phyloP scores from a whole-genome alignment of 1,139 yeast genomes.

The Scheffersomyces stambukii region DNA sequence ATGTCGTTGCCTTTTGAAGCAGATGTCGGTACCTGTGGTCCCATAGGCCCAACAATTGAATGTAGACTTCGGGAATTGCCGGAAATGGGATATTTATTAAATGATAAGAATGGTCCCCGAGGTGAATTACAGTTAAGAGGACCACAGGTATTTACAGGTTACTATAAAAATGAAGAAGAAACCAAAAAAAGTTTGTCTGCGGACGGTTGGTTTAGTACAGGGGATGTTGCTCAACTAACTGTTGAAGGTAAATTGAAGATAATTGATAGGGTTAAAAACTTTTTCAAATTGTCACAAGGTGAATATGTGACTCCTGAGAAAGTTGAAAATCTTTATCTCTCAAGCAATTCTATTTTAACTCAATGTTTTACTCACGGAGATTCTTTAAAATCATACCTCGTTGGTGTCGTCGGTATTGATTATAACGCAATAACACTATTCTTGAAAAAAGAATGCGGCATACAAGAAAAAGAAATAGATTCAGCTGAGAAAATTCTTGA shows the following conservation, averaged over 20 bases:
- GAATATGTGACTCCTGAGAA: conserved; percentile 80
- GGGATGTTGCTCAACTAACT: conserved; percentile 61
- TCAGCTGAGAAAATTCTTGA: conserved; percentile 17
- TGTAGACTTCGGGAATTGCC: conserved; percentile 63
- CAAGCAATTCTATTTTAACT: conserved; percentile 46
- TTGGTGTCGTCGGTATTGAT: conserved; percentile 41
- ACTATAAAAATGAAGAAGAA: conserved; percentile 51
- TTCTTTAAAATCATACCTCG: conserved; percentile 25
- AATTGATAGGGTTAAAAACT: conserved; percentile 75
- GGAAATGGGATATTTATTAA: conserved; percentile 55
- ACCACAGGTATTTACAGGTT: conserved; percentile 57
- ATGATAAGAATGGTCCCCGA: conserved; percentile 37
- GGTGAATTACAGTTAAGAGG: conserved; percentile 69
- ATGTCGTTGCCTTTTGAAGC: conserved; percentile 38
- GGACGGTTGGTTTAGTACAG: conserved; percentile 68
- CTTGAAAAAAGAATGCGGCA: conserved; percentile 15
- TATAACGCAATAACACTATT: conserved; percentile 20
- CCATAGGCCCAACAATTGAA: conserved; percentile 50
- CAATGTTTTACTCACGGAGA: conserved; percentile 55
- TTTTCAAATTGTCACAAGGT: conserved; percentile 78
- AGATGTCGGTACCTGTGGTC: conserved; percentile 63
- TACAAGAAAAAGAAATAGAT: conserved; percentile 8
- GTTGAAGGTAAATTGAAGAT: conserved; percentile 52
- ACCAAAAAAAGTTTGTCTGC: conserved; percentile 20
- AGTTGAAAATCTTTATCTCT: conserved; percentile 61